A percentile compares a stretch with the other conserved stretches of the same genome.
phyloP scores from a whole-genome alignment of 2,329 filamentous ascomycete genomes.

The Fusarium falciforme region DNA sequence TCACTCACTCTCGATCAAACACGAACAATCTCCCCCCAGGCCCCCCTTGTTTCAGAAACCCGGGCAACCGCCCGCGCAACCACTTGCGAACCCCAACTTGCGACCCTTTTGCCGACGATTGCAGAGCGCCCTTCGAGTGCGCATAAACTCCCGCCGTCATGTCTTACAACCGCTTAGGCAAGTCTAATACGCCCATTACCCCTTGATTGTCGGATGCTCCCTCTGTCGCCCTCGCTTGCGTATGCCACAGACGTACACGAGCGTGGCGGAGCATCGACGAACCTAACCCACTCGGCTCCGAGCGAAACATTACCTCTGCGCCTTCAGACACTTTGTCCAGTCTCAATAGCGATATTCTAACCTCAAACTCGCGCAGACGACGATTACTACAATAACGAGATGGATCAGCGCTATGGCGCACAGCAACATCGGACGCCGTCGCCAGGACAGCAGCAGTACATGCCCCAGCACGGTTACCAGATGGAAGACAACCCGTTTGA shows the following conservation, averaged over 20 bases:
- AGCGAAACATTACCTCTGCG: conserved; percentile 10
- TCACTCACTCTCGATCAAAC: conserved; percentile 20
- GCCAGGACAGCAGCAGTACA: conserved; percentile 68
- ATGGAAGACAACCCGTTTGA: conserved; percentile 79
- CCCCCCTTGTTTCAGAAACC: conserved; percentile 27
- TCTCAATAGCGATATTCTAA: conserved; percentile 33
- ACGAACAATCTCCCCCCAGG: conserved; percentile 9
- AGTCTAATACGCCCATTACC: conserved; percentile 50
- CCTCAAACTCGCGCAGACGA: conserved; percentile 57
- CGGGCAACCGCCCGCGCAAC: conserved; percentile 35
- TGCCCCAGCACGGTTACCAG: conserved; percentile 80
- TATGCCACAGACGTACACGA: conserved; percentile 26
- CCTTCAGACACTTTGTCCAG: conserved; percentile 4
- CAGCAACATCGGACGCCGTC: conserved; percentile 74
- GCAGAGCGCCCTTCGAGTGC: conserved; percentile 36
- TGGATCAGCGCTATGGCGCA: conserved; percentile 56
- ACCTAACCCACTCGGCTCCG: conserved; percentile 8
- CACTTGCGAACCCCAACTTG: not conserved
- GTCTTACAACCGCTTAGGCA: conserved; percentile 81
- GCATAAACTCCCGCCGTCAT: conserved; percentile 57
- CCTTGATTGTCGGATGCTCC: conserved; percentile 32
- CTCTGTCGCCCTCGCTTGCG: conserved; percentile 33
- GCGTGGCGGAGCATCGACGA: conserved; percentile 25
- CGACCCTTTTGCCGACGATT: conserved; percentile 14
- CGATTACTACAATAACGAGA: conserved; percentile 69